Percentiles rank a stretch among this genome's conserved stretches.
phyloP scores from a whole-genome alignment of 164 flowering plant species.

The Warburgia ugandensis region DNA sequence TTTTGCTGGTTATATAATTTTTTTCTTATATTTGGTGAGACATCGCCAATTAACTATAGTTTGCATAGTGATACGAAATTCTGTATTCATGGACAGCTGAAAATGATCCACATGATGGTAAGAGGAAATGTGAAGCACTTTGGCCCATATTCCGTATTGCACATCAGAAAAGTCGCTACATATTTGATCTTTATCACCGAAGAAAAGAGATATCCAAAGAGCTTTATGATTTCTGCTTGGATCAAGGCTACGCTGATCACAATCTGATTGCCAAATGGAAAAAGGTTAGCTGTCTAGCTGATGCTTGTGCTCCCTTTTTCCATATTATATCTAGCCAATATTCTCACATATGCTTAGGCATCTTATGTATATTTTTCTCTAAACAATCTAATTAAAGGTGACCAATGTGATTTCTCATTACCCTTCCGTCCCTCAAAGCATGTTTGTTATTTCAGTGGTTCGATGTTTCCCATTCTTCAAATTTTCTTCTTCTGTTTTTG shows the following conservation, averaged over 20 bases:
- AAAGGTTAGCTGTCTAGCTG: slow-evolving; percentile 45
- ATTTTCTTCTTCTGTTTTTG: not conserved
- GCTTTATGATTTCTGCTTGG: slow-evolving; percentile 52
- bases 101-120: slow-evolving; percentile 55
- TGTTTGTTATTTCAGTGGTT: too few relatives aligned
- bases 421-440: too few relatives aligned
- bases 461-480: too few relatives aligned
- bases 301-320: not conserved
- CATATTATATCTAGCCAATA: not conserved
- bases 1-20: too few relatives aligned
- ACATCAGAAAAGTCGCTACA: slow-evolving; percentile 57
- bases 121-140: slow-evolving; percentile 53
- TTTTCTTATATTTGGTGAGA: not conserved
- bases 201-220: slow-evolving; percentile 58
- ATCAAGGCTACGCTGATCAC: slow-evolving; percentile 56
- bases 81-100: slow-evolving; percentile 33
- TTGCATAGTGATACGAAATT: not conserved
- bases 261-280: slow-evolving; percentile 52
- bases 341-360: too few relatives aligned
- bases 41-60: not conserved
- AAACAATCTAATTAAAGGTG: too few relatives aligned
- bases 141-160: slow-evolving; percentile 59
- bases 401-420: too few relatives aligned
- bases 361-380: too few relatives aligned
- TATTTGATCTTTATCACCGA: slow-evolving; percentile 47